phyloP scores from a whole-genome alignment of 768 basidiomycete species.

The Boletellus ananiceps region DNA sequence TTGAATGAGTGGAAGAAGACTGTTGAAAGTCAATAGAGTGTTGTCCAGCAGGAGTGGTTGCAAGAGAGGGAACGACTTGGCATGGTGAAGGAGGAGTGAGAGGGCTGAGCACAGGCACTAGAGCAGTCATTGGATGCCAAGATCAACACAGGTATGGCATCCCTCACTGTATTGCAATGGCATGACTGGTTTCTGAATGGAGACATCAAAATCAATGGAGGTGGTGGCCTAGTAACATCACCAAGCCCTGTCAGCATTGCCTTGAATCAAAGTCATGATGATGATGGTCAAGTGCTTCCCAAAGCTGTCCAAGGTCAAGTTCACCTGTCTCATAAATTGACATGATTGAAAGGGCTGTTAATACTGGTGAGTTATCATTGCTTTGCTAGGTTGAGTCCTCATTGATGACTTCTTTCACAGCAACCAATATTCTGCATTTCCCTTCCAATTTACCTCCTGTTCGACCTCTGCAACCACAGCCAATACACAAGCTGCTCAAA shows the following conservation, averaged over 20 bases:
- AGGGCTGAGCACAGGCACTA: conserved; percentile 49
- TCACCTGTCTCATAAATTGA: conserved; percentile 33
- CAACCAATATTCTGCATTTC: no score
- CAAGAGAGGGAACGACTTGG: no score
- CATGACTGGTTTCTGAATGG: conserved; percentile 34
- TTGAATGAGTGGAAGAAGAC: no score
- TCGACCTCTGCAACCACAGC: no score
- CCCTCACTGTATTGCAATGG: conserved; percentile 31
- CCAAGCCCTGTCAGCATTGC: conserved; percentile 72
- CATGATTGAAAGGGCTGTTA: conserved; percentile 28
- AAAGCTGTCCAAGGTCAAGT: conserved; percentile 34
- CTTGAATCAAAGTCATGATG: conserved; percentile 46
- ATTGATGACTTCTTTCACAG: no score
- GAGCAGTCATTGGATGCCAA: conserved; percentile 51
- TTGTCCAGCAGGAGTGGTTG: no score
- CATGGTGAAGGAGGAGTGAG: conserved; percentile 79
- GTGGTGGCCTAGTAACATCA: conserved; percentile 63
- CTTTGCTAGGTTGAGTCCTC: no score
- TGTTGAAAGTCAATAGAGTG: no score
- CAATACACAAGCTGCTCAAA: no score
- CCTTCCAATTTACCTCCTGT: no score
- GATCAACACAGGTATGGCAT: conserved; percentile 32
- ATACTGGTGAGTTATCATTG: no score
- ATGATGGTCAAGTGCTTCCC: conserved; percentile 42
- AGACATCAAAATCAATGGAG: conserved; percentile 27